A percentile compares a stretch with the other conserved stretches of the same genome.
phyloP scores from a whole-genome alignment of 768 basidiomycete species.

The Leccinum disarticulatum region DNA sequence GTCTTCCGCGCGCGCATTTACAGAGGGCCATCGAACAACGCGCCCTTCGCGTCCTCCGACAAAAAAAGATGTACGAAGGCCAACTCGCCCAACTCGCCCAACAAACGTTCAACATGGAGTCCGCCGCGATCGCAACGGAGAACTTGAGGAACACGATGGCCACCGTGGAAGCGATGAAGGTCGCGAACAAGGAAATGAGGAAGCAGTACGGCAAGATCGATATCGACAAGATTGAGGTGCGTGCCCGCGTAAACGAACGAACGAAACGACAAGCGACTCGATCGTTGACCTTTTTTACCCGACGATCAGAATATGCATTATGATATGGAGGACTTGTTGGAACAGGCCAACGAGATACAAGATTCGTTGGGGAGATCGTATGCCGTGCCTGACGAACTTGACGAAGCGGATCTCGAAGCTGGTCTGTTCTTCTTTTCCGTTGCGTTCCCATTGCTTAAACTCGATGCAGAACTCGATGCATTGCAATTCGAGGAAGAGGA shows the following conservation, averaged over 20 bases:
- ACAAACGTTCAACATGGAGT: slow-evolving; percentile 99
- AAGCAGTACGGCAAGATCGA: slow-evolving; percentile 98
- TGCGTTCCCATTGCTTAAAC: slow-evolving; percentile 2
- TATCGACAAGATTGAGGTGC: slow-evolving; percentile 96
- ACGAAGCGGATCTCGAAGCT: slow-evolving; percentile 96
- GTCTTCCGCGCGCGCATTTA: background rate
- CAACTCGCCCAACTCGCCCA: slow-evolving; percentile 90
- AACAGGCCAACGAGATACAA: slow-evolving; percentile 97
- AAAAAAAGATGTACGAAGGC: slow-evolving; percentile 93
- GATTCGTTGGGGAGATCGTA: slow-evolving; percentile 92
- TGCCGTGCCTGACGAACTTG: slow-evolving; percentile 94
- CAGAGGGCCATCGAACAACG: slow-evolving; percentile 92
- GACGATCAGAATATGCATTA: slow-evolving; percentile 82
- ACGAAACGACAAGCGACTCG: background rate
- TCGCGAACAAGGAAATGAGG: slow-evolving; percentile 93
- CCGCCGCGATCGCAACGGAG: slow-evolving; percentile 92
- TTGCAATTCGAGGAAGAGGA: slow-evolving; percentile 90
- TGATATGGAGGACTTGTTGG: slow-evolving; percentile 97
- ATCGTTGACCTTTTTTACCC: background rate
- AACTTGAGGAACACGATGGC: slow-evolving; percentile 99
- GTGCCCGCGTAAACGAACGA: slow-evolving; percentile 12
- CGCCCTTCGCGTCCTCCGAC: slow-evolving; percentile 89
- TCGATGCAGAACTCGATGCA: slow-evolving; percentile 81
- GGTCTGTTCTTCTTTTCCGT: slow-evolving; percentile 47
- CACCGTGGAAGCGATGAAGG: slow-evolving; percentile 94